Percentiles rank a stretch among this genome's conserved stretches.
These are phyloP conservation scores for Aspergillus ochraceoroseus DNA, from an alignment of 2,329 filamentous ascomycete genomes.

Conservation along the genomic window DNA sequence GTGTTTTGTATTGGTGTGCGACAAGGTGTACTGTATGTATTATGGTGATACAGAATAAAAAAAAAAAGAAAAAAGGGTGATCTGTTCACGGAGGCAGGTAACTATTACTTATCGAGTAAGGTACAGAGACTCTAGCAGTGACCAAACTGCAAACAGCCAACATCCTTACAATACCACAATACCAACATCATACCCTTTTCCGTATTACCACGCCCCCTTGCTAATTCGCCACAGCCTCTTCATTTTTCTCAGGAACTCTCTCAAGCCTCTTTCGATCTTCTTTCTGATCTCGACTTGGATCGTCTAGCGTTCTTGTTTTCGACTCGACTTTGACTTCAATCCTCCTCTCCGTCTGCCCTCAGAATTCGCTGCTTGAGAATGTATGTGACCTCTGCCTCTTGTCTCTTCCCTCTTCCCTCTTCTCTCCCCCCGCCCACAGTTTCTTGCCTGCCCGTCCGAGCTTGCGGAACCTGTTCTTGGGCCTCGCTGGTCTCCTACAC, in stretches of 20 bases:
- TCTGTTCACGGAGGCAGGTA: no score
- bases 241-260: constrained; percentile 23
- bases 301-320: constrained; percentile 30
- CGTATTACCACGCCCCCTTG: constrained; percentile 31
- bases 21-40: no score
- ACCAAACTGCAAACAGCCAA: constrained; percentile 1
- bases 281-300: constrained; percentile 31
- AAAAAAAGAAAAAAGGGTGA: no score
- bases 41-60: no score
- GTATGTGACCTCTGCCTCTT: constrained; percentile 1
- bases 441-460: constrained; percentile 3
- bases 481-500: constrained; percentile 5
- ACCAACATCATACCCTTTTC: constrained; percentile 14
- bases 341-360: constrained; percentile 9
- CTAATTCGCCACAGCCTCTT: constrained; percentile 24
- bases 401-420: not conserved
- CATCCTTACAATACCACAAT: not conserved
- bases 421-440: not conserved
- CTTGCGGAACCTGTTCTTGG: constrained; percentile 8
- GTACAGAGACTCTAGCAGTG: no score
- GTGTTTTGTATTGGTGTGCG: no score
- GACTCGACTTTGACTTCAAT: constrained; percentile 15
- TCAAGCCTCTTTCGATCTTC: constrained; percentile 19
- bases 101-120: no score
- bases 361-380: constrained; percentile 6